Conservation (phyloP, 495 filamentous ascomycete genomes). For the Cudoniella acicularis region DNA sequence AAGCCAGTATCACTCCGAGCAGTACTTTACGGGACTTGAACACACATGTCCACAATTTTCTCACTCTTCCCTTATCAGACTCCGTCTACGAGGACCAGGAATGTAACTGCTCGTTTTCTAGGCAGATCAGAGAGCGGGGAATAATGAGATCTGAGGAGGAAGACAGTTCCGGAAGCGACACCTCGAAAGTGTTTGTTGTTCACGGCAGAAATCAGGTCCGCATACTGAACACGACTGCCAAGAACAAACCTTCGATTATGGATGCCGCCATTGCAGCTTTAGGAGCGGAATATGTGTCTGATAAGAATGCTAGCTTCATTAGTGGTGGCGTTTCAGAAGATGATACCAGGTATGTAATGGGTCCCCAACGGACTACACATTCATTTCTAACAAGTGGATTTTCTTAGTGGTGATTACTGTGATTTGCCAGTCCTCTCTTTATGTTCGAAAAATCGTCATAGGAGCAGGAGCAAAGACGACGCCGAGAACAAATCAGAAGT, state of each 20-base stretch:
- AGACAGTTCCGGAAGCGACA: background rate
- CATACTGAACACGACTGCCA: conserved; percentile 11
- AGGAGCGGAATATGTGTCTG: too few relatives aligned
- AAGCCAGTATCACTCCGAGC: background rate
- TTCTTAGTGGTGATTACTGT: too few relatives aligned
- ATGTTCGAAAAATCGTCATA: too few relatives aligned
- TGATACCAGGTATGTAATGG: too few relatives aligned
- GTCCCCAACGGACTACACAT: too few relatives aligned
- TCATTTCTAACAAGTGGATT: too few relatives aligned
- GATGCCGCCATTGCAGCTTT: background rate
- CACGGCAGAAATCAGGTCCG: conserved; percentile 6
- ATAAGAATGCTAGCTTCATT: too few relatives aligned
- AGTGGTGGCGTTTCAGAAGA: too few relatives aligned
- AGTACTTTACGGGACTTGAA: conserved; percentile 17
- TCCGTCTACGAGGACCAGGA: conserved; percentile 1
- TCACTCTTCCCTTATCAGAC: background rate
- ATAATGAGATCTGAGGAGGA: conserved; percentile 11
- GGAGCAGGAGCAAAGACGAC: too few relatives aligned
- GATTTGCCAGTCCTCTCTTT: too few relatives aligned
- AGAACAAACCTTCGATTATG: background rate
- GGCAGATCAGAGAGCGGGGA: conserved; percentile 19
- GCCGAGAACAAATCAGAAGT: too few relatives aligned
- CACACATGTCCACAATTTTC: conserved; percentile 2
- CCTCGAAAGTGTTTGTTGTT: background rate
- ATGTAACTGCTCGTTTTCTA: conserved; percentile 30